Evolutionary conservation across 148 eudicot genomes (phyloP).

Genomic region (Silene conica): DNA sequence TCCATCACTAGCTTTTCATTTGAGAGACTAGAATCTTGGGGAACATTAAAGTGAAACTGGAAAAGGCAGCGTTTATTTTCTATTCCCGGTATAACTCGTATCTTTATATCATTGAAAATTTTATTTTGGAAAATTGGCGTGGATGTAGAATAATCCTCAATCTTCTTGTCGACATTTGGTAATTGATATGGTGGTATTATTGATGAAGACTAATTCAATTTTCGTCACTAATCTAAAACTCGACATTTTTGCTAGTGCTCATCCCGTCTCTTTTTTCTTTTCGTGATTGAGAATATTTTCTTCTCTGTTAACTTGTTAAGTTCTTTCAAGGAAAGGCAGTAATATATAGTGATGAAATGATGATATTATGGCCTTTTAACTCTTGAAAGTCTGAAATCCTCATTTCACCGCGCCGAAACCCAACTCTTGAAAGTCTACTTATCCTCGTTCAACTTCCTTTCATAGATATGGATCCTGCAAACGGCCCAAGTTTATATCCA

Average conservation of each 20-base stretch:
- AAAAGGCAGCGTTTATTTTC: background rate
- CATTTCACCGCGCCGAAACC: too few relatives aligned
- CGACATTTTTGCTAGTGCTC: background rate
- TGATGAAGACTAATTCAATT: background rate
- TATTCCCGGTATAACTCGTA: background rate
- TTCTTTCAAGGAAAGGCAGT: background rate
- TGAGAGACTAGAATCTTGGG: too few relatives aligned
- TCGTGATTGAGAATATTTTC: background rate
- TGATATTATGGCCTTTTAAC: background rate
- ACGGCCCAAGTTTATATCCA: slow-evolving; percentile 56
- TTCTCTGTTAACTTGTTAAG: too few relatives aligned
- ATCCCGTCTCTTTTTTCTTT: background rate
- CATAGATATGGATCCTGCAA: slow-evolving; percentile 60
- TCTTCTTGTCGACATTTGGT: background rate
- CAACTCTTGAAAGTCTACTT: background rate
- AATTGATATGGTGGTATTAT: background rate
- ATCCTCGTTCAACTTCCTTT: slow-evolving; percentile 16
- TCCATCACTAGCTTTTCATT: too few relatives aligned
- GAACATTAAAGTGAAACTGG: background rate
- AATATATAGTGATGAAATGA: background rate
- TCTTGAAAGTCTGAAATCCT: background rate
- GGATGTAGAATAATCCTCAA: background rate
- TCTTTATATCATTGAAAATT: background rate
- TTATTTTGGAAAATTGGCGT: background rate
- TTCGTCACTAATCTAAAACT: background rate